phyloP scores from a whole-genome alignment of 2,329 filamentous ascomycete species.

The Aspergillus sojae region DNA sequence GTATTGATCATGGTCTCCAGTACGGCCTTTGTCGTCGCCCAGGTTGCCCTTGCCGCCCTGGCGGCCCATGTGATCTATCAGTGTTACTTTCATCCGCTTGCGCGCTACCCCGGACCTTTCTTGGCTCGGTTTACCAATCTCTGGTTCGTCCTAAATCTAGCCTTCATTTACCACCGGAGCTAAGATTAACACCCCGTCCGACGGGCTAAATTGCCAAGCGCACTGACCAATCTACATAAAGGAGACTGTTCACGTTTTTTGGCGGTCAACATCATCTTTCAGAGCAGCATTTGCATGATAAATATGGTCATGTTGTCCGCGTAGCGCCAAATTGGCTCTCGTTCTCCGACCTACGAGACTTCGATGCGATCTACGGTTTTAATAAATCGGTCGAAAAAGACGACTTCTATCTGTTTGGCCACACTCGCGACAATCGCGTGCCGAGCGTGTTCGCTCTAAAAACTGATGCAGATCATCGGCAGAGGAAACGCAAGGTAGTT shows the following conservation, averaged over 20 bases:
- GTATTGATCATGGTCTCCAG: not conserved
- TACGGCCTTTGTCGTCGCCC: not conserved
- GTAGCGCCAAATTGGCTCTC: constrained; percentile 25
- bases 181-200: not conserved
- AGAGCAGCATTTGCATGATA: constrained; percentile 20
- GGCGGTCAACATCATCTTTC: constrained; percentile 17
- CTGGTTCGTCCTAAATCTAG: constrained; percentile 12
- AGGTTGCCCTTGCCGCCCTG: not conserved
- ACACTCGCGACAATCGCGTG: constrained; percentile 1
- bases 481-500: constrained; percentile 18
- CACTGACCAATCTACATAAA: not conserved
- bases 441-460: constrained; percentile 20
- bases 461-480: constrained; percentile 16
- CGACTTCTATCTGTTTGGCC: constrained; percentile 21
- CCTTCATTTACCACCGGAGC: not conserved
- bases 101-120: constrained; percentile 67
- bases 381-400: constrained; percentile 23
- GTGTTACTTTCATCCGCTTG: constrained; percentile 56
- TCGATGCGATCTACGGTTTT: constrained; percentile 23
- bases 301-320: constrained; percentile 20
- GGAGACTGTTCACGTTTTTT: constrained; percentile 18
- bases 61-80: constrained; percentile 15
- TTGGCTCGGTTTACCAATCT: constrained; percentile 45
- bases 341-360: constrained; percentile 17
- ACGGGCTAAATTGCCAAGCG: not conserved